Evolutionary conservation across 1,284 basidiomycete genomes (phyloP).

Genomic region (Ustilago cynodontis): DNA sequence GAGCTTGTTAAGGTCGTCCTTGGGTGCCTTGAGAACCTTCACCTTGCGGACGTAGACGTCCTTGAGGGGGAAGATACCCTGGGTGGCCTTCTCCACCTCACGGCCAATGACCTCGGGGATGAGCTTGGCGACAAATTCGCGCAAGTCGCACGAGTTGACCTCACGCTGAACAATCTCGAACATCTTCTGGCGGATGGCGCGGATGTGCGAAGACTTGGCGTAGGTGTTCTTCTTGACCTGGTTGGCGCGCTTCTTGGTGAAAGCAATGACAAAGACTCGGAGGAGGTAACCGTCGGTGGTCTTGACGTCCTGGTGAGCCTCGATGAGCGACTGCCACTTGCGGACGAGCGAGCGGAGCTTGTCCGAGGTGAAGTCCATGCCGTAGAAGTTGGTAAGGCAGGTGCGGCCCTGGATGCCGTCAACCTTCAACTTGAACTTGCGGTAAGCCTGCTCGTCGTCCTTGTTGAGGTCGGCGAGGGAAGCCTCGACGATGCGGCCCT

Average conservation of each 20-base stretch:
- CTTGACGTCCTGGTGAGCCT: conserved; percentile 98
- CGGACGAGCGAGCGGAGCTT: conserved; percentile 99
- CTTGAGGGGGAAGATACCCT: conserved; percentile 91
- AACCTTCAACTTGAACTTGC: conserved; percentile 98
- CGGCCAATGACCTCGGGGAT: conserved; percentile 98
- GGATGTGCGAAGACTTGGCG: conserved; percentile 92
- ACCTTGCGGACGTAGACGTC: conserved; percentile 96
- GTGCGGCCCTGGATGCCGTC: conserved; percentile 99
- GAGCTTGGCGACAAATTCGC: conserved; percentile 95
- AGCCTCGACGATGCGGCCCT: conserved; percentile 95
- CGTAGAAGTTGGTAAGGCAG: conserved; percentile 99
- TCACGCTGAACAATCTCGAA: conserved; percentile 99
- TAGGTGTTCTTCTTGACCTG: conserved; percentile 99
- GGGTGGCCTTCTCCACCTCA: conserved; percentile 98
- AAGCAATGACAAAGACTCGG: conserved; percentile 98
- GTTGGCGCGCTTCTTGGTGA: conserved; percentile 95
- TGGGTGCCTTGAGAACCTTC: conserved; percentile 92
- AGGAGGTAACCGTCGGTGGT: conserved; percentile 99
- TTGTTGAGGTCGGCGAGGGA: conserved; percentile 99
- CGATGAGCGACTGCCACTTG: conserved; percentile 99
- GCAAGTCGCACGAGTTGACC: conserved; percentile 93
- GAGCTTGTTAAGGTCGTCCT: conserved; percentile 94
- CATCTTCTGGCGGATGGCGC: conserved; percentile 99
- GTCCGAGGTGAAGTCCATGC: conserved; percentile 99
- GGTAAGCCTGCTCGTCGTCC: conserved; percentile 99